Base-by-base conservation (phyloP, 345 rosid species). In the Ceriops zippeliana region DNA sequence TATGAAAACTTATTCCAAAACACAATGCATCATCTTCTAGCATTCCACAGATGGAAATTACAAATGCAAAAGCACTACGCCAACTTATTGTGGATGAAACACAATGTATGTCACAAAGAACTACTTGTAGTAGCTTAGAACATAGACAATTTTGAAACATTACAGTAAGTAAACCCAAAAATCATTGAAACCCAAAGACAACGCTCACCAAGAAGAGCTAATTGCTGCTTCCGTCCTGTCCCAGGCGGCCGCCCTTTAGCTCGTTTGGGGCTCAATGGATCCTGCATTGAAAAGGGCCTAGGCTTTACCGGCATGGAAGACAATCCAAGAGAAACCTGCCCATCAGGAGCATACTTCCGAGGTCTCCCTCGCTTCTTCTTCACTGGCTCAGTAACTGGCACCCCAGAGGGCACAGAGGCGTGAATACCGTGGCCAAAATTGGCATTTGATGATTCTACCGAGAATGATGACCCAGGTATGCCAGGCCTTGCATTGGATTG, bases 361-460 rank as follows among this genome's bases (percentile, higher is more conserved):
- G 99, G 99, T 75, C 99, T 80, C 63, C 99, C 99, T 73, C 99
- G 82, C 85, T 96, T 96, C 90, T 90, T 96, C 86, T 92, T 96
- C 73, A 80, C 89, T 2, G 87, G 85, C 71, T 84, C 91, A 74
- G 74, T 54, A n/a, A 76, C 47, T 38, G 78, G 70, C 78, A 79
- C 75, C 10, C 81, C 82, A 4, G 93, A 69, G 70, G 88, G 59
- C 68, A 78, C 76, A 61, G 81, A 82, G 81, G 81, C 79, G 74
- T 81, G 81, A 74, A 83, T 80, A 61, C 80, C 85, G 47, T 84
- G 97, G 62, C 82, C 79, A 53, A 84, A 86, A 80, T 75, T 83
- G 47, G 77, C 69, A 73, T 75, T 83, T 61, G 89, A 77, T 47
- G 86, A 82, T 58, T 89, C 96, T 21, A 73, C 72, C 17, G 87